Conservation (phyloP, 495 filamentous ascomycete species). For the Entonaema liquescens region DNA sequence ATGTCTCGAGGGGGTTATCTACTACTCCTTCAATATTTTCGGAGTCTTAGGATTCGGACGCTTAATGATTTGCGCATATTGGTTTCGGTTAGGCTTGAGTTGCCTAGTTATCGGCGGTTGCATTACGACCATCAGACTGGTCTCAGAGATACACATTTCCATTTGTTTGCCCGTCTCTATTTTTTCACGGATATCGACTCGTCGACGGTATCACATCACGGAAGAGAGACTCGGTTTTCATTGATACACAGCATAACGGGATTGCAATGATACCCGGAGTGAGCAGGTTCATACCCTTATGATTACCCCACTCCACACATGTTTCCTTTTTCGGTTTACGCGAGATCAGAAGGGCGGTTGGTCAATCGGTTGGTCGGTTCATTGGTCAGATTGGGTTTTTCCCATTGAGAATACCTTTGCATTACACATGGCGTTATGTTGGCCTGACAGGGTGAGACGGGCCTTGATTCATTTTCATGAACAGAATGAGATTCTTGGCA, state of each 20-base stretch:
- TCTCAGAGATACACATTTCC: constrained; percentile 24
- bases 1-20: not conserved
- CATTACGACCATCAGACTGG: constrained; percentile 20
- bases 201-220: constrained; percentile 27
- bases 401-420: constrained; percentile 36
- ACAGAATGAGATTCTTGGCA: not conserved
- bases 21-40: not conserved
- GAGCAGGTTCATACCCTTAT: constrained; percentile 36
- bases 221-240: constrained; percentile 30
- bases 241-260: constrained; percentile 46
- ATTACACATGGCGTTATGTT: constrained; percentile 33
- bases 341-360: constrained; percentile 9
- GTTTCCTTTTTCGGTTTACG: constrained; percentile 30
- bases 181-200: constrained; percentile 25
- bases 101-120: constrained; percentile 14
- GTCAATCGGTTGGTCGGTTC: constrained; percentile 15
- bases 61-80: constrained; percentile 16
- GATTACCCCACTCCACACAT: constrained; percentile 49
- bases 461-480: constrained; percentile 17
- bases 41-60: not conserved
- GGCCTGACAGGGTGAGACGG: constrained; percentile 22
- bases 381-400: constrained; percentile 29
- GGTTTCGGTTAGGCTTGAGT: constrained; percentile 18
- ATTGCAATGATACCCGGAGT: constrained; percentile 54
- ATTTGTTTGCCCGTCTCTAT: constrained; percentile 19